Evolutionary conservation across 176 grass and related monocot species (phyloP).

Genomic region (Ensete glaucum): DNA sequence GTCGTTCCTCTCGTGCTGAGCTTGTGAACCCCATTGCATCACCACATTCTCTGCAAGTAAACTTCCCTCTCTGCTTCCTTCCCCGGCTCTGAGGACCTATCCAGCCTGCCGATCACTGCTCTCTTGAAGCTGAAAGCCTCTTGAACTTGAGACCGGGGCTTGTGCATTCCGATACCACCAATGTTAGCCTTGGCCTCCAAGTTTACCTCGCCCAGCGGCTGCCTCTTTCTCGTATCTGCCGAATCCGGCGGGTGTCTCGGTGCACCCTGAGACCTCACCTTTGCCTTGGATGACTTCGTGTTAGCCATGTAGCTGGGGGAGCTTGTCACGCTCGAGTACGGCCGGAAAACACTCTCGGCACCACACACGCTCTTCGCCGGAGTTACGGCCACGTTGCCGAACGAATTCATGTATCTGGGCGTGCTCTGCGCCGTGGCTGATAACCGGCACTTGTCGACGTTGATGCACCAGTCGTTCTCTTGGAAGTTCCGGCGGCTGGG

Average conservation of each 20-base stretch:
- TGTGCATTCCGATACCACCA: conserved; percentile 20
- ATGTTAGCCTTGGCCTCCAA: conserved; percentile 25
- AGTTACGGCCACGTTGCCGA: conserved; percentile 24
- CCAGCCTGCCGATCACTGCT: conserved; percentile 15
- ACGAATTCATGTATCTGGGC: conserved; percentile 16
- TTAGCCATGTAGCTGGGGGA: conserved; percentile 72
- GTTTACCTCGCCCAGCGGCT: conserved; percentile 2
- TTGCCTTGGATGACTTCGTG: conserved; percentile 61
- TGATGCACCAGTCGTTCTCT: conserved; percentile 12
- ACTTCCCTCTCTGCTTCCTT: conserved; percentile 40
- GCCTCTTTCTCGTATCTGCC: neutral
- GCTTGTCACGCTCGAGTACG: conserved; percentile 16
- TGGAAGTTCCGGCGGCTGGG: conserved; percentile 11
- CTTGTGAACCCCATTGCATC: conserved; percentile 13
- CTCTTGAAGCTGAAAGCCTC: conserved; percentile 21
- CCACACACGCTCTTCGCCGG: conserved; percentile 25
- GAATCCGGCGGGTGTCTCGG: conserved; percentile 31
- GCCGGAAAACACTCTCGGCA: conserved; percentile 28
- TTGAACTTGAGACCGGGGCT: conserved; percentile 27
- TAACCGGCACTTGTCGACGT: conserved; percentile 1
- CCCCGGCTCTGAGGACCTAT: conserved; percentile 18
- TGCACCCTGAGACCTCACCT: conserved; percentile 51
- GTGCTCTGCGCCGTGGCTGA: conserved; percentile 52
- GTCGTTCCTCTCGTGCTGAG: too few relatives aligned
- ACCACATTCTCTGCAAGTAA: conserved; percentile 74